Percentiles rank a stretch among this genome's conserved stretches.
Evolutionary conservation across 768 basidiomycete genomes (phyloP).

Genomic region (Boletus huronensis): DNA sequence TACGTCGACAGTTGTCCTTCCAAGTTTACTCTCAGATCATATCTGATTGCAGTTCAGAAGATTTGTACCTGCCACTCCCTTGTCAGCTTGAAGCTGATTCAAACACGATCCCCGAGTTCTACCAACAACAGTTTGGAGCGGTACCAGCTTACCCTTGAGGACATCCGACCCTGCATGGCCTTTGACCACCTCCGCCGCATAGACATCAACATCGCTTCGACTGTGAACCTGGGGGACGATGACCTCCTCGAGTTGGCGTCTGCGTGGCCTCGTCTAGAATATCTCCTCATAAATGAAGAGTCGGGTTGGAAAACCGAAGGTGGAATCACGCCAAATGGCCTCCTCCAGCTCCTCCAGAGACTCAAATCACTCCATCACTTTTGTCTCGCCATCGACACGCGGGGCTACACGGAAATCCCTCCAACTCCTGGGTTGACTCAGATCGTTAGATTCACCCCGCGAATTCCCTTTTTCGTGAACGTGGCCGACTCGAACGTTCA

Average conservation of each 20-base stretch:
- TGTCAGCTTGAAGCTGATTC: slow-evolving; percentile 4
- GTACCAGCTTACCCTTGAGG: slow-evolving; percentile 15
- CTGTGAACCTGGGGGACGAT: slow-evolving; percentile 7
- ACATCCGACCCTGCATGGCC: slow-evolving; percentile 14
- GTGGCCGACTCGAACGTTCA: slow-evolving; percentile 17
- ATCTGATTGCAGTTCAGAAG: slow-evolving; percentile 2
- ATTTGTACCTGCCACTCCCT: slow-evolving; percentile 4
- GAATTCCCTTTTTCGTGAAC: slow-evolving; percentile 9
- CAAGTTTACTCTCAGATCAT: slow-evolving; percentile 7
- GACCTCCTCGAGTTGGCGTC: slow-evolving; percentile 14
- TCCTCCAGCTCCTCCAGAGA: slow-evolving; percentile 11
- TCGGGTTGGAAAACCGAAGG: slow-evolving; percentile 18
- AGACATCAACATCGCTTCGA: slow-evolving; percentile 10
- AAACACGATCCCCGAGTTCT: slow-evolving; percentile 5
- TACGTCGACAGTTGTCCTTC: slow-evolving; percentile 10
- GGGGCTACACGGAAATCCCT: background rate
- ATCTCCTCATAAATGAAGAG: slow-evolving; percentile 16
- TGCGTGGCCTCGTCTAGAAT: slow-evolving; percentile 17
- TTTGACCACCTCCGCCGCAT: slow-evolving; percentile 12
- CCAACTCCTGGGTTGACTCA: background rate
- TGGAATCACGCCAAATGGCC: slow-evolving; percentile 19
- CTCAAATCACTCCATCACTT: slow-evolving; percentile 2
- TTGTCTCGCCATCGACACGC: slow-evolving; percentile 15
- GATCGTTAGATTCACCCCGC: background rate
- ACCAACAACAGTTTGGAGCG: background rate